phyloP scores from a whole-genome alignment of 1,139 yeast genomes.

The Taphrina communis region DNA sequence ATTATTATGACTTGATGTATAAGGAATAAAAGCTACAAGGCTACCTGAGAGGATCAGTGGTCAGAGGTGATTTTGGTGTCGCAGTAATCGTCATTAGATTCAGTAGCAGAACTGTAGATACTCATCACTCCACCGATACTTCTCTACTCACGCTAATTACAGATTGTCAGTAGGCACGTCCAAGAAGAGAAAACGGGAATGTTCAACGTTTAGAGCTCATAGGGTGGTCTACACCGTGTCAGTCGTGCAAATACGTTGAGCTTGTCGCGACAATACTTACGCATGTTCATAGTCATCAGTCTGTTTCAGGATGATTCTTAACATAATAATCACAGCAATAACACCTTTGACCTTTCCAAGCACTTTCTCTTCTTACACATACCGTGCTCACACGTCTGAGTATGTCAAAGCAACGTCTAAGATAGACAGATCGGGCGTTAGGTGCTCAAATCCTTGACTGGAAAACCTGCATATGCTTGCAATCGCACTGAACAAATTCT shows the following conservation, averaged over 20 bases:
- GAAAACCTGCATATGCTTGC: too few species aligned
- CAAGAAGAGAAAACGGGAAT: constrained; percentile 23
- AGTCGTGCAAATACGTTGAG: not conserved
- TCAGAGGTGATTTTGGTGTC: constrained; percentile 39
- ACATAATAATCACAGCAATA: constrained; percentile 33
- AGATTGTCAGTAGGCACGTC: not conserved
- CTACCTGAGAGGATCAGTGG: not conserved
- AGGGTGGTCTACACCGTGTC: constrained; percentile 25
- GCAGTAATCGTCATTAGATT: constrained; percentile 38
- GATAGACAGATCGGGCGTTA: too few species aligned
- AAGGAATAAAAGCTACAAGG: not conserved
- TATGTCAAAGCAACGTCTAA: too few species aligned
- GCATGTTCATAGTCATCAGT: constrained; percentile 38
- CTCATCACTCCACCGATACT: constrained; percentile 27
- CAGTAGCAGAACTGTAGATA: constrained; percentile 37
- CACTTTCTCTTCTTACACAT: constrained; percentile 23
- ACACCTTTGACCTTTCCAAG: not conserved
- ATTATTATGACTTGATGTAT: too few species aligned
- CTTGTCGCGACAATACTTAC: constrained; percentile 2
- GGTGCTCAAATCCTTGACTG: too few species aligned
- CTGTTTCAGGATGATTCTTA: constrained; percentile 38
- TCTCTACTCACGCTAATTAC: not conserved
- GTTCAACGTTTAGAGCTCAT: constrained; percentile 13
- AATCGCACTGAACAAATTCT: too few species aligned
- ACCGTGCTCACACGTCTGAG: not conserved